Evolutionary conservation across 2,329 filamentous ascomycete genomes (phyloP).

Genomic region (Ceratocystiopsis minuta): DNA sequence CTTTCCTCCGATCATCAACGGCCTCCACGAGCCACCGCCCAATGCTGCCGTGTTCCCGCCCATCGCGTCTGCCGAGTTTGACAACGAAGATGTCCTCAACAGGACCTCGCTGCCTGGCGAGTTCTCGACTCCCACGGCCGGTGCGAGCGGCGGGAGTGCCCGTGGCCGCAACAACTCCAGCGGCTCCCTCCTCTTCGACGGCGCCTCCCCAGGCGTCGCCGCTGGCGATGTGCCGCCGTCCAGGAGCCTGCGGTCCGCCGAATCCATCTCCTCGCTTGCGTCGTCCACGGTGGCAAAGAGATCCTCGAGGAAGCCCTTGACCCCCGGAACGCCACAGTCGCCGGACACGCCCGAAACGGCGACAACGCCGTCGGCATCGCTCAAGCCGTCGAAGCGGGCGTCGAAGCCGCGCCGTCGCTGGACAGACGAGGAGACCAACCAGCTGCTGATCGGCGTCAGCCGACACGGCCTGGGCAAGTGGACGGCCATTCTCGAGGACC

Average conservation of each 20-base stretch:
- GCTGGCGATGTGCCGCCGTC: too few relatives aligned
- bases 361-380: slow-evolving; percentile 5
- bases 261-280: too few relatives aligned
- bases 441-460: slow-evolving; percentile 41
- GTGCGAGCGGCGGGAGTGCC: neutral
- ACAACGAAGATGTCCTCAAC: slow-evolving; percentile 21
- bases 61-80: slow-evolving; percentile 38
- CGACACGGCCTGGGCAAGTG: slow-evolving; percentile 47
- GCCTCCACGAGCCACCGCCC: slow-evolving; percentile 42
- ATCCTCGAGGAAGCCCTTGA: too few relatives aligned
- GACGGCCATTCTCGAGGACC: slow-evolving; percentile 45
- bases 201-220: too few relatives aligned
- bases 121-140: neutral
- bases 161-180: too few relatives aligned
- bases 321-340: neutral
- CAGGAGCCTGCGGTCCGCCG: too few relatives aligned
- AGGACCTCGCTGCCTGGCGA: too few relatives aligned
- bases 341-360: neutral
- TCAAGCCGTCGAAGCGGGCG: slow-evolving; percentile 32
- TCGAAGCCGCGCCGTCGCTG: slow-evolving; percentile 43
- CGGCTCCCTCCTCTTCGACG: too few relatives aligned
- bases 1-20: slow-evolving; percentile 48
- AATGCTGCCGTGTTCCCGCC: slow-evolving; percentile 45
- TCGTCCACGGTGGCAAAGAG: too few relatives aligned
- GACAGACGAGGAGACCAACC: slow-evolving; percentile 47